Evolutionary conservation across 2,329 filamentous ascomycete species (phyloP), one percentile per base, ranked within the genome.

Genomic region (Cladophialophora chaetospira): DNA sequence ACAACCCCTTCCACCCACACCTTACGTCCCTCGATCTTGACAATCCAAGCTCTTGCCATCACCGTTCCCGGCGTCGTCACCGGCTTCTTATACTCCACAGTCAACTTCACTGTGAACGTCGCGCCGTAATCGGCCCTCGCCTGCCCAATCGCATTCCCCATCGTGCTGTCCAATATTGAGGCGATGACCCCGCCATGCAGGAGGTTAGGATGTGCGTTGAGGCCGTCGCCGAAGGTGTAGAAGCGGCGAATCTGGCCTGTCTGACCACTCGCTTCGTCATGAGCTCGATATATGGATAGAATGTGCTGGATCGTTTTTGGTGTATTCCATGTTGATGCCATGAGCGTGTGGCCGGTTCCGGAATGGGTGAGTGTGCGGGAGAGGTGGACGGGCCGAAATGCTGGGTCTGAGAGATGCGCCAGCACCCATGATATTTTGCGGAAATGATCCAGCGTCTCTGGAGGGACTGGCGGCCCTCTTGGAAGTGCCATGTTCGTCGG

Each of bases 31-130:
- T 69, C 65, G 3, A 68, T 66, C 25, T 65, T 50, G n/a, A 36
- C 33, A 17, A 64, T 71, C 66, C 68, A 71, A 2, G 70, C 63
- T 43, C 70, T 65, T 4, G 75, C 64, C 51, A 75, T 67, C n/a
- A 73, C 53, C 31, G 71, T 59, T 10, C 68, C 72, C 4, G 74
- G 74, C 13, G 68, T 71, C 3, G 38, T 46, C 26, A 76, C 70
- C 1, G 71, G 73, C 52, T 64, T 66, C 56, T 68, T 68, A 62
- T 75, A 77, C 50, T 73, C 64, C 29, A 75, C 63, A 64, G 75
- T 74, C 58, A 77, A 59, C 43, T 75, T 73, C 13, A 68, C 65
- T 0, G 75, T 77, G 43, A 70, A 77, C 19, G 72, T 66, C 44
- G 52, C 25, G 3, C 10, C 36, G 1, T n/a, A 15, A 4, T 9